Conservation (phyloP, 2,329 filamentous ascomycete species). For the Verticillium klebahnii region DNA sequence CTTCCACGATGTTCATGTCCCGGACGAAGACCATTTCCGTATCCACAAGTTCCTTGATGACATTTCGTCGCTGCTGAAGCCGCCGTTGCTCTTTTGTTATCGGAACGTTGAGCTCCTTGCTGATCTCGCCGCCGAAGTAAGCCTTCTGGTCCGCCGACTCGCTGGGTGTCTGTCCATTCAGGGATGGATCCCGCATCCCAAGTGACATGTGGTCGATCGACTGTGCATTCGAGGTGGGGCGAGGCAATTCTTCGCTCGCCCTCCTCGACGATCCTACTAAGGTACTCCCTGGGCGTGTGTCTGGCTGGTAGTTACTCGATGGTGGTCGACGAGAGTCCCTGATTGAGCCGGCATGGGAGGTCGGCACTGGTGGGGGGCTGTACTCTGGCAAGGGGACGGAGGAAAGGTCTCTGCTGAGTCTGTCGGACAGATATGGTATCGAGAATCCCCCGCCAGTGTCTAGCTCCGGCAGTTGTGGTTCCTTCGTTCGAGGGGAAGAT, state of each 20-base stretch:
- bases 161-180: constrained; percentile 27
- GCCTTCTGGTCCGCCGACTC: constrained; percentile 32
- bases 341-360: constrained; percentile 24
- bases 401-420: constrained; percentile 20
- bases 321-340: constrained; percentile 23
- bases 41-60: constrained; percentile 88
- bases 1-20: constrained; percentile 95
- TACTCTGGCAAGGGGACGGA: constrained; percentile 41
- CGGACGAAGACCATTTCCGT: constrained; percentile 88
- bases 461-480: constrained; percentile 43
- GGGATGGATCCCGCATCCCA: constrained; percentile 34
- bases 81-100: constrained; percentile 59
- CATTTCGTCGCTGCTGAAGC: constrained; percentile 74
- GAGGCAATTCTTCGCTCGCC: constrained; percentile 39
- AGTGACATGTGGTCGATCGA: constrained; percentile 44
- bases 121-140: constrained; percentile 19
- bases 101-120: constrained; percentile 34
- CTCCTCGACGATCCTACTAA: constrained; percentile 35
- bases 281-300: constrained; percentile 37
- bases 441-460: constrained; percentile 47
- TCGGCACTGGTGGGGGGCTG: constrained; percentile 45
- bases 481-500: constrained; percentile 13
- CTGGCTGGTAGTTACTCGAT: constrained; percentile 36
- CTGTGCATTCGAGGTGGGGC: constrained; percentile 37
- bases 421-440: constrained; percentile 38